Conservation (phyloP, 257 asterid species). For the Ballota nigra region DNA sequence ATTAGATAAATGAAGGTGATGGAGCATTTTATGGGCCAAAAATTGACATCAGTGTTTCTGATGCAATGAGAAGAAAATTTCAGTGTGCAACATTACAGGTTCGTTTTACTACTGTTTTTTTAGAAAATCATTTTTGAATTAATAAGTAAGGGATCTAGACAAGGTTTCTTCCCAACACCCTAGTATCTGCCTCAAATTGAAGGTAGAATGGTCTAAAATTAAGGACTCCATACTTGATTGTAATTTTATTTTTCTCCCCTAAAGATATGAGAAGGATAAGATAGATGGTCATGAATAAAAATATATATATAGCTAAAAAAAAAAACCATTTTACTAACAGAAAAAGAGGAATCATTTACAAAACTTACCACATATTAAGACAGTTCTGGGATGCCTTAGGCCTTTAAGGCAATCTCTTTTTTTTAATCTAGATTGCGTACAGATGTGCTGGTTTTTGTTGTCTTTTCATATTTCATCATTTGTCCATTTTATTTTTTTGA, state of each 20-base stretch:
- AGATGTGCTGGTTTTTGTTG: constrained; percentile 12
- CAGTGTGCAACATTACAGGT: constrained; percentile 99
- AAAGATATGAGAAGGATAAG: background rate
- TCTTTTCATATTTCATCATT: constrained; percentile 4
- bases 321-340: background rate
- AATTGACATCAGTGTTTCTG: constrained; percentile 86
- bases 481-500: constrained; percentile 6
- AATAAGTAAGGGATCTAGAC: background rate
- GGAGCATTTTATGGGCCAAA: constrained; percentile 99
- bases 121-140: background rate
- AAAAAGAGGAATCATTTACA: background rate
- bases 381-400: background rate
- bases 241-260: background rate
- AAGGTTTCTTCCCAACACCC: background rate
- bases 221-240: background rate
- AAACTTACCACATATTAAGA: background rate
- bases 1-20: constrained; percentile 88
- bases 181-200: background rate
- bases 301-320: background rate
- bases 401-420: background rate
- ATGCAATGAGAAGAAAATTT: constrained; percentile 94
- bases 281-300: background rate
- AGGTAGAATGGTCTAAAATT: background rate
- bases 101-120: background rate
- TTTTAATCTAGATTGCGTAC: background rate